phyloP scores from a whole-genome alignment of 306 rosid species.

The Lablab purpureus region DNA sequence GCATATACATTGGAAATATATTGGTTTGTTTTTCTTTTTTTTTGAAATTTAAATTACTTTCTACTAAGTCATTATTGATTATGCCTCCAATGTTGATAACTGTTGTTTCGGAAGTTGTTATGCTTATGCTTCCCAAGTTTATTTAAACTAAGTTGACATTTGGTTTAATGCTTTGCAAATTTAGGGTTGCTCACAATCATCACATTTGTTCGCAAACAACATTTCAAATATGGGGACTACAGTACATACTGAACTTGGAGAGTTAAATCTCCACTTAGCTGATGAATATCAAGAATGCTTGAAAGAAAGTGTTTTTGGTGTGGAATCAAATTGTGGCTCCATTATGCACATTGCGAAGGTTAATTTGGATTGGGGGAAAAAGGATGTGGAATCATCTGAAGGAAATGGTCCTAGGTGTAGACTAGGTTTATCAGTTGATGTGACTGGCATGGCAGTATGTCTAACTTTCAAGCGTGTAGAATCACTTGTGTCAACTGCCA shows the following conservation, averaged over 20 bases:
- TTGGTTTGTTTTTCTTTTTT: slow-evolving; percentile 26
- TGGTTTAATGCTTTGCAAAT: slow-evolving; percentile 51
- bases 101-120: slow-evolving; percentile 29
- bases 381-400: slow-evolving; percentile 81
- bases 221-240: slow-evolving; percentile 80
- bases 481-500: slow-evolving; percentile 82
- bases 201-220: slow-evolving; percentile 90
- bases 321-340: slow-evolving; percentile 94
- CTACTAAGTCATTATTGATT: slow-evolving; percentile 33
- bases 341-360: slow-evolving; percentile 85
- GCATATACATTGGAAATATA: neutral
- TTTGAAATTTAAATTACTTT: slow-evolving; percentile 22
- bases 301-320: slow-evolving; percentile 84
- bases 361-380: slow-evolving; percentile 94
- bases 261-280: slow-evolving; percentile 87
- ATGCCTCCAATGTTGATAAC: slow-evolving; percentile 32
- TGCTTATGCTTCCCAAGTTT: slow-evolving; percentile 7
- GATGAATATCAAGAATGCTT: slow-evolving; percentile 93
- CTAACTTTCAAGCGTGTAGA: slow-evolving; percentile 81
- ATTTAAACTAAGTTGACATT: slow-evolving; percentile 37
- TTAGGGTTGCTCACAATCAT: slow-evolving; percentile 93
- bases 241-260: slow-evolving; percentile 91
- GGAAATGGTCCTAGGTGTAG: slow-evolving; percentile 68
- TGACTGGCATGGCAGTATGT: slow-evolving; percentile 86
- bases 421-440: slow-evolving; percentile 81